Percentiles rank a stretch among this genome's conserved stretches.
phyloP scores from a whole-genome alignment of 139 green algal genomes.

The Closterium sp. region DNA sequence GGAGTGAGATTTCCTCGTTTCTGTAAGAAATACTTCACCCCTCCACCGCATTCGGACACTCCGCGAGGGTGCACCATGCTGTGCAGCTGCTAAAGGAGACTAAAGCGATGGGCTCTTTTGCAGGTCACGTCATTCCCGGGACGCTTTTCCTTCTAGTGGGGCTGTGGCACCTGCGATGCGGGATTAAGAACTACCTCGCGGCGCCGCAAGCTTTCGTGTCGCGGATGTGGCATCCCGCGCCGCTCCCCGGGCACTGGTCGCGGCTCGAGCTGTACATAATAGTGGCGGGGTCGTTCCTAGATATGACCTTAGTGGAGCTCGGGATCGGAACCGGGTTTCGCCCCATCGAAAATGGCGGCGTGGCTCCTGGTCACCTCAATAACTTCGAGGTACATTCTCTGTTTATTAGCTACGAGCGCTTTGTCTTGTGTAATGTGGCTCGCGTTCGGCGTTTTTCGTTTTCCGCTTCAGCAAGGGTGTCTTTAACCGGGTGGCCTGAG shows the following conservation, averaged over 20 bases:
- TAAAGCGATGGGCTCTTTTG: conserved; percentile 31
- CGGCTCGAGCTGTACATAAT: conserved; percentile 32
- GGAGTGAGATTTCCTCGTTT: too few relatives aligned
- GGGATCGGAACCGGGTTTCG: conserved; percentile 3
- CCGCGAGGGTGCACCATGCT: too few relatives aligned
- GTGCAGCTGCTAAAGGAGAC: too few relatives aligned
- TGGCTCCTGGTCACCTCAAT: conserved; percentile 25
- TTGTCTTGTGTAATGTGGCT: too few relatives aligned
- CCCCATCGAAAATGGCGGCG: conserved; percentile 16
- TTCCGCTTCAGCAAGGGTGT: too few relatives aligned
- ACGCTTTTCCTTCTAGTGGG: conserved; percentile 29
- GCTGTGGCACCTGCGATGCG: conserved; percentile 25
- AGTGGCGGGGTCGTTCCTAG: conserved; percentile 15
- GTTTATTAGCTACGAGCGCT: too few relatives aligned
- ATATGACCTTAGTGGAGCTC: conserved; percentile 25
- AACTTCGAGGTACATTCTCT: conserved; percentile 48
- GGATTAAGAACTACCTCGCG: neutral
- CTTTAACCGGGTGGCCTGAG: too few relatives aligned
- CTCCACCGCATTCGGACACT: too few relatives aligned
- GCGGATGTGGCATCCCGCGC: conserved; percentile 15
- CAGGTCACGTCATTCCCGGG: conserved; percentile 35
- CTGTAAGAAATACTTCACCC: too few relatives aligned
- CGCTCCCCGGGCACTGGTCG: conserved; percentile 4
- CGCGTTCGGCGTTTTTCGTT: too few relatives aligned
- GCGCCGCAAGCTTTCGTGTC: conserved; percentile 9